Base-by-base conservation (phyloP, 768 basidiomycete genomes). In the Suillus bovinus region DNA sequence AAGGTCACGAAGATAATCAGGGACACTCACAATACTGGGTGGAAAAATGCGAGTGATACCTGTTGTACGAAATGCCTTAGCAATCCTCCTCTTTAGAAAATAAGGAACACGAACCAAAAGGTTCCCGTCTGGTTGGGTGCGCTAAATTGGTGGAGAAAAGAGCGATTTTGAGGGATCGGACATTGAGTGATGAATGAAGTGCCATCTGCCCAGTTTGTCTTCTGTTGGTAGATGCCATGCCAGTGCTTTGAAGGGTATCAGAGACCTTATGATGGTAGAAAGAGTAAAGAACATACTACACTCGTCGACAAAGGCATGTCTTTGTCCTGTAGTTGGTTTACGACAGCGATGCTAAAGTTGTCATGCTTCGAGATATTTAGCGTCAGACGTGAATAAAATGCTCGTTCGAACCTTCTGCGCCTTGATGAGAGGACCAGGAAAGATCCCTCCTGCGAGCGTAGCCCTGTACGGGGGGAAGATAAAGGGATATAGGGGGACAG, bases 341-440 rank as follows among this genome's bases (percentile, higher is more conserved):
- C 62, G 29, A 80, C 77, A 61, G 77, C 78, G 61, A 80, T 73
- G 10, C 69, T 70, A 59, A 79, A 76, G n/a, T 72, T 53, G 24
- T 67, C 64, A 3, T 74, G 74, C 75, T 77, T 49, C 47, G 22
- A 55, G 17, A 36, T n/a, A 27, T 10, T 61, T 2, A 61, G 31
- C 5, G 4, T 56, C n/a, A 22, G 17, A 46, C 17, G n/a, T 38
- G 29, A 49, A 52, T 38, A 34, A 34, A 47, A 14, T 27, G 56
- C 3, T 34, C 1, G 11, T 64, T 64, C 24, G 49, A 60, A 71
- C 74, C 73, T 85, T 86, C 24, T 74, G 70, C 16, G 76, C 81
- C 22, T 42, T 67, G 64, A 85, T 80, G 38, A 83, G 64, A 11
- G 83, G 82, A 4, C 82, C 84, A 2, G 82, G 84, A 57, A 82